These are phyloP conservation scores for Diplodia seriata DNA, from an alignment of 2,329 filamentous ascomycete species.

Conservation along the genomic window DNA sequence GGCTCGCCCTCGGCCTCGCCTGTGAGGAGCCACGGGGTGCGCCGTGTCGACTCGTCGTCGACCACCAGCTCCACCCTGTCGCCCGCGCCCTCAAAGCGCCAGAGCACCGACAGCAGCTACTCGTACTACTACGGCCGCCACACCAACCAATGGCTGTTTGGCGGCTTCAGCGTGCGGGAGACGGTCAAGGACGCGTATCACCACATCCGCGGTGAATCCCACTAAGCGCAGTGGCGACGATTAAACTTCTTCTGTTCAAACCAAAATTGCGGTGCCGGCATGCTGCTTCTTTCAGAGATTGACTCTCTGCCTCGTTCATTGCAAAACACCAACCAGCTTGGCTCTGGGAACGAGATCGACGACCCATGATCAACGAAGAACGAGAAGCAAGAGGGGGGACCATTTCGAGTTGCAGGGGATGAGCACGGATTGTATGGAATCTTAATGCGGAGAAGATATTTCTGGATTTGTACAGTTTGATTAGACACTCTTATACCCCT, in stretches of 20 bases:
- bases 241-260: slow-evolving; percentile 14
- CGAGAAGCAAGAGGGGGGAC: not conserved
- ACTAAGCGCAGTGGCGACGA: not conserved
- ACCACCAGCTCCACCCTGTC: slow-evolving; percentile 36
- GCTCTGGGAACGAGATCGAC: slow-evolving; percentile 31
- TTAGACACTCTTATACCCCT: slow-evolving; percentile 28
- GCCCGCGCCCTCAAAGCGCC: slow-evolving; percentile 38
- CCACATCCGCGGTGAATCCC: slow-evolving; percentile 31
- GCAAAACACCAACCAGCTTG: slow-evolving; percentile 24
- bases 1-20: slow-evolving; percentile 35
- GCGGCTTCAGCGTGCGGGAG: slow-evolving; percentile 48
- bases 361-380: slow-evolving; percentile 29
- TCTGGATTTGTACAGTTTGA: slow-evolving; percentile 12
- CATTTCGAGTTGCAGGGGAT: not conserved
- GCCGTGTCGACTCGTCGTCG: slow-evolving; percentile 38
- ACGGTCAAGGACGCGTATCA: slow-evolving; percentile 41
- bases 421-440: slow-evolving; percentile 26
- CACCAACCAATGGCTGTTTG: slow-evolving; percentile 50
- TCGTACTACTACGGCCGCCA: slow-evolving; percentile 38
- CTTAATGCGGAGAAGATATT: slow-evolving; percentile 21
- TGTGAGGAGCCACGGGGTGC: slow-evolving; percentile 36
- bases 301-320: slow-evolving; percentile 22
- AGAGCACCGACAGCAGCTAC: slow-evolving; percentile 44
- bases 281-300: slow-evolving; percentile 31
- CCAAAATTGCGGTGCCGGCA: slow-evolving; percentile 27